phyloP scores from a whole-genome alignment of 192 early-diverging fungal genomes.

The Coemansia aciculifera region DNA sequence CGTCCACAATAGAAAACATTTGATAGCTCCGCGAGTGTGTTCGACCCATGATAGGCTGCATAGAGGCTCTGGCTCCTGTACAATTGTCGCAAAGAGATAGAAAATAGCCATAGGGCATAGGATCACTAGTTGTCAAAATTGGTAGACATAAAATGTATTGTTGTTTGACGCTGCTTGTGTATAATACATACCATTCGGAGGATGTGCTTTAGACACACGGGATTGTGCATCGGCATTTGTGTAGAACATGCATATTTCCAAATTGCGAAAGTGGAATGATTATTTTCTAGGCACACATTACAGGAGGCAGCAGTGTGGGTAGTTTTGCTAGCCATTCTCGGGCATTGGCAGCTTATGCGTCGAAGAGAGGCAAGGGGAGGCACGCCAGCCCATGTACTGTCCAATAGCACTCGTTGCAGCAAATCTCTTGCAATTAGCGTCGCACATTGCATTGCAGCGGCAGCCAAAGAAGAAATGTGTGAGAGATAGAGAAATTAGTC shows the following conservation, averaged over 20 bases:
- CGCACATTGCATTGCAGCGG: not conserved
- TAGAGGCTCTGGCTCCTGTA: not conserved
- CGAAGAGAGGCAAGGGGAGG: not conserved
- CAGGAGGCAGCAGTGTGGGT: not conserved
- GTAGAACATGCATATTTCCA: not conserved
- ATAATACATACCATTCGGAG: too few species aligned
- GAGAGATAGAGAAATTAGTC: not conserved
- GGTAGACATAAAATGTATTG: not conserved
- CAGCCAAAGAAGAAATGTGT: not conserved
- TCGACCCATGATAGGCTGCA: not conserved
- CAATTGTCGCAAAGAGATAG: not conserved
- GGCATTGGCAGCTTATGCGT: not conserved
- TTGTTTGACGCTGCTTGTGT: too few species aligned
- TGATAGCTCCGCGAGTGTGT: not conserved
- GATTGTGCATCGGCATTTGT: not conserved
- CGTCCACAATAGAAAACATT: too few species aligned
- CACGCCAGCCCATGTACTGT: not conserved
- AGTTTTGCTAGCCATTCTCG: not conserved
- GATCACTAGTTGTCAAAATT: not conserved
- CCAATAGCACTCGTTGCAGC: not conserved
- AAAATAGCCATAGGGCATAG: not conserved
- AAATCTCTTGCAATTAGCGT: not conserved
- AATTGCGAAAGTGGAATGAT: not conserved
- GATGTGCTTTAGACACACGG: not conserved
- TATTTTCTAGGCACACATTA: not conserved